phyloP scores from a whole-genome alignment of 305 asterid species.

The Fraxinus latifolia region DNA sequence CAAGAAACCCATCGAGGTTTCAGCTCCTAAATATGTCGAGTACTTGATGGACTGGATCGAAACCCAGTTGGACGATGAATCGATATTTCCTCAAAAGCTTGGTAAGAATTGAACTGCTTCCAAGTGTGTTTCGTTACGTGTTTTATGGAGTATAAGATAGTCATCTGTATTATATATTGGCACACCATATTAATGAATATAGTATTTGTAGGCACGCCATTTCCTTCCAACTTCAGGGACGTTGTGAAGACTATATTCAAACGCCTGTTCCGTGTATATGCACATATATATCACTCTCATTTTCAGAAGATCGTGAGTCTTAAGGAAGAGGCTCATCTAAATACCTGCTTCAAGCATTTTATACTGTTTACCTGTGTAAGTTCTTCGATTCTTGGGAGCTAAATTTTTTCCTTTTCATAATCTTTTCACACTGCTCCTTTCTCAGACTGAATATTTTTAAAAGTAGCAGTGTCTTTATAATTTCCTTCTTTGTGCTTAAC shows the following conservation, averaged over 20 bases:
- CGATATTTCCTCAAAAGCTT: conserved; percentile 87
- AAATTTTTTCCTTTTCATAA: background rate
- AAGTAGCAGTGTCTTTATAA: background rate
- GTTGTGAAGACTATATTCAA: conserved; percentile 96
- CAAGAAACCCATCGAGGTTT: conserved; percentile 94
- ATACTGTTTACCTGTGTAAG: conserved; percentile 83
- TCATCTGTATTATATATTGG: background rate
- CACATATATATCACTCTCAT: conserved; percentile 90
- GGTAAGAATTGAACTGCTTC: conserved; percentile 42
- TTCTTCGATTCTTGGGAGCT: conserved; percentile 17
- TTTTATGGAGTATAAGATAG: conserved; percentile 7
- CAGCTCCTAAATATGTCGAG: conserved; percentile 93
- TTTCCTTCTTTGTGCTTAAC: background rate
- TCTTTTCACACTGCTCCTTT: background rate
- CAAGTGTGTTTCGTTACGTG: background rate
- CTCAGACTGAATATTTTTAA: background rate
- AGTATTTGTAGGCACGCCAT: conserved; percentile 69
- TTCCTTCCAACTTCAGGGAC: conserved; percentile 86
- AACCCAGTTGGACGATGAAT: conserved; percentile 87
- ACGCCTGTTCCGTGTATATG: conserved; percentile 95
- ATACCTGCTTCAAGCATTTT: conserved; percentile 97
- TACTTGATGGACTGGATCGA: conserved; percentile 98
- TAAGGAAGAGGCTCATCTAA: conserved; percentile 97
- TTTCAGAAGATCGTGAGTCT: conserved; percentile 96
- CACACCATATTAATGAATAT: conserved; percentile 18